phyloP scores from a whole-genome alignment of 1,139 yeast species.

The Meyerozyma sp. region DNA sequence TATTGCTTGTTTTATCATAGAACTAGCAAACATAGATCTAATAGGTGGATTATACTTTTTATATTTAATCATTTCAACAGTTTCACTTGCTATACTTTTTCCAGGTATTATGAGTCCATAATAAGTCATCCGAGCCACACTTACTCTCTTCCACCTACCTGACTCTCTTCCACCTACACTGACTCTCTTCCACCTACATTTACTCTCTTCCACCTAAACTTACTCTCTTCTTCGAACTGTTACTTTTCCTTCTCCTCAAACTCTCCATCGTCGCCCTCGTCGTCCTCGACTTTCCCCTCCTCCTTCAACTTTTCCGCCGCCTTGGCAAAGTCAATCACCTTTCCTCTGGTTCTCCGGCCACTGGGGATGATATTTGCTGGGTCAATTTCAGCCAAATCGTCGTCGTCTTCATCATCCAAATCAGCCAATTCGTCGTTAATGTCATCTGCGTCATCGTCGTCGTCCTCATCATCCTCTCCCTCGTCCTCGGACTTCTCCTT shows the following conservation, averaged over 20 bases:
- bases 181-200: no score
- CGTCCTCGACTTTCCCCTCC: conserved; percentile 24
- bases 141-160: no score
- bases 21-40: no score
- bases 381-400: conserved; percentile 80
- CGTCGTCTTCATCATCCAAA: conserved; percentile 61
- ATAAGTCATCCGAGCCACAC: no score
- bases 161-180: no score
- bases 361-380: conserved; percentile 74
- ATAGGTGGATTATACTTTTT: no score
- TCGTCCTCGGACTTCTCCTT: conserved; percentile 45
- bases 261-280: conserved; percentile 41
- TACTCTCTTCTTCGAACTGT: background rate
- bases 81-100: no score
- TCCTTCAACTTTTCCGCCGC: conserved; percentile 71
- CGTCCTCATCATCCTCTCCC: conserved; percentile 43
- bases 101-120: no score
- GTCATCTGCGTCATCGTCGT: conserved; percentile 42
- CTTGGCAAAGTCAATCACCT: conserved; percentile 78
- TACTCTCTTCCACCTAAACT: no score
- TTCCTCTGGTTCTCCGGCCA: conserved; percentile 90
- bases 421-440: conserved; percentile 15
- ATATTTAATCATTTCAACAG: no score
- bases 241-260: conserved; percentile 11
- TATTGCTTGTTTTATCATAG: no score